Conservation (phyloP, 129 eudicot genomes). For the Solidago caesia region DNA sequence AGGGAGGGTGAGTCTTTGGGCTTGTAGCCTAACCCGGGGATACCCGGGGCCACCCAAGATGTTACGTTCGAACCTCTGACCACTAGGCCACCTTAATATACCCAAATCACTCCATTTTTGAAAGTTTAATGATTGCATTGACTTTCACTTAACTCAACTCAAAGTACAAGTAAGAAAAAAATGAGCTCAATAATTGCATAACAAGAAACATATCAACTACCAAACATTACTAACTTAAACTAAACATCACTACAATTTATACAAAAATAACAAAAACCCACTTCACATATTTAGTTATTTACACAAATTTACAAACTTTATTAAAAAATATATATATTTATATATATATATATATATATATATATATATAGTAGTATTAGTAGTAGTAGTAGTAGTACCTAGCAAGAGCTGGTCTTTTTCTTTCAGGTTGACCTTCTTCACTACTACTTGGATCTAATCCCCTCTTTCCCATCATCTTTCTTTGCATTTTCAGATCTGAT, state of each 20-base stretch:
- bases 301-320: background rate
- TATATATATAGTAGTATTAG: background rate
- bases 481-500: constrained; percentile 85
- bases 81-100: too few species aligned
- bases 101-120: too few species aligned
- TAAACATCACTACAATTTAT: constrained; percentile 3
- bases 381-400: constrained; percentile 40
- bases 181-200: constrained; percentile 17
- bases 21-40: too few species aligned
- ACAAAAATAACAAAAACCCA: constrained; percentile 15
- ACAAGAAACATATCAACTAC: constrained; percentile 20
- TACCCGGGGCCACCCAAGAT: too few species aligned
- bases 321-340: background rate
- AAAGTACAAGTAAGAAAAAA: background rate
- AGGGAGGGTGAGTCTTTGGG: too few species aligned
- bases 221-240: constrained; percentile 20
- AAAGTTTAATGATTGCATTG: constrained; percentile 11
- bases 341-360: background rate
- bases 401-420: constrained; percentile 94
- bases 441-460: constrained; percentile 64
- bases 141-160: background rate
- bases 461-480: constrained; percentile 77
- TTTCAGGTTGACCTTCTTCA: constrained; percentile 82
- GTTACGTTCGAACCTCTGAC: too few species aligned
- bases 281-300: constrained; percentile 3